Evolutionary conservation across 805 yeast species (phyloP).

Genomic region (Metschnikowia sp.): DNA sequence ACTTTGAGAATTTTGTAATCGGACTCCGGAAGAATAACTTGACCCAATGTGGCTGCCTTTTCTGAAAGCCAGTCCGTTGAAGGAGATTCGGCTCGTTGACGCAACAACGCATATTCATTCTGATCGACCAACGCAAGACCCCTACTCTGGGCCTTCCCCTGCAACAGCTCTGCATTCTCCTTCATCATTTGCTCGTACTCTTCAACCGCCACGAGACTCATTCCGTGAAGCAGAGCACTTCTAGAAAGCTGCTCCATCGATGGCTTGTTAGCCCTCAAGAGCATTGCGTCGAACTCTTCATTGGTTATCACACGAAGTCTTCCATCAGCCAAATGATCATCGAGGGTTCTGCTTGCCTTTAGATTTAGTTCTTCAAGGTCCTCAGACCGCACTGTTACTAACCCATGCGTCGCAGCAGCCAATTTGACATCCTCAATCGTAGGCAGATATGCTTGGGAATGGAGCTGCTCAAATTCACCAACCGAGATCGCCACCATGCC

Average conservation of each 20-base stretch:
- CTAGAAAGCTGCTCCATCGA: constrained; percentile 24
- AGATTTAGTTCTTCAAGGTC: constrained; percentile 7
- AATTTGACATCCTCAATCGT: constrained; percentile 4
- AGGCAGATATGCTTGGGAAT: constrained; percentile 10
- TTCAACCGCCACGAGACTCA: constrained; percentile 26
- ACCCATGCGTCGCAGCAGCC: constrained; percentile 11
- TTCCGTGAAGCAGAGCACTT: constrained; percentile 27
- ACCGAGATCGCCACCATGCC: constrained; percentile 15
- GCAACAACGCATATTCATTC: constrained; percentile 5
- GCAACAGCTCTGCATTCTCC: constrained; percentile 4
- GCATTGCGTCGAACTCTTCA: constrained; percentile 23
- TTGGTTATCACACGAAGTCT: constrained; percentile 9
- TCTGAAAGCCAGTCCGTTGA: neutral
- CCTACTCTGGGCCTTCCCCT: constrained; percentile 6
- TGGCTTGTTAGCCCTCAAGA: constrained; percentile 21
- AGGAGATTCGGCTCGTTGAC: constrained; percentile 2
- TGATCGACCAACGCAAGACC: constrained; percentile 3
- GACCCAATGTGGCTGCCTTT: constrained; percentile 1
- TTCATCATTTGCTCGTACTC: constrained; percentile 19
- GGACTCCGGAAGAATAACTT: constrained; percentile 1
- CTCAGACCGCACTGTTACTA: constrained; percentile 1
- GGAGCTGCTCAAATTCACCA: constrained; percentile 12
- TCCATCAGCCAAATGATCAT: constrained; percentile 13
- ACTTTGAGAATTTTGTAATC: constrained; percentile 7
- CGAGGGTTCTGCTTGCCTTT: constrained; percentile 13